Evolutionary conservation across 1,139 yeast genomes (phyloP), one percentile per base, ranked within the genome.

Genomic region (Wickerhamiella pararugosa): DNA sequence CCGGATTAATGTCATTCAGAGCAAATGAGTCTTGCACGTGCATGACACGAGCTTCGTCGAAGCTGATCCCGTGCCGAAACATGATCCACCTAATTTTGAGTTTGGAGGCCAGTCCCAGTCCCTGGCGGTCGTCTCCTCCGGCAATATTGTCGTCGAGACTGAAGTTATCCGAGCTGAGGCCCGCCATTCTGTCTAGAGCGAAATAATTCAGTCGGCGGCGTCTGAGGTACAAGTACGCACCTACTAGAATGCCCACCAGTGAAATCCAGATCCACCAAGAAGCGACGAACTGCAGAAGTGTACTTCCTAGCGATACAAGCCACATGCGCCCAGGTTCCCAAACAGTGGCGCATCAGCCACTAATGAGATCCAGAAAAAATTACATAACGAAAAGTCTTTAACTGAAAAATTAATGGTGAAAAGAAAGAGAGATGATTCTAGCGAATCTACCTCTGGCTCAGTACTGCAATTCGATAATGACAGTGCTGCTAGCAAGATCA

Each of bases 11-110:
- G 9, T 69, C 70, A 56, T 80, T 71, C 15, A 63, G 57, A 3
- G 64, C 62, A 55, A 81, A 66, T 49, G 62, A 63, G 15, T 57
- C 52, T 44, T 63, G 66, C 1, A 74, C 69, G 52, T 71, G 77
- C 42, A 65, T 55, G 8, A 71, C 59, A 44, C 94, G 64, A 1
- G 94, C 94, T 38, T 75, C 75, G 55, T 82, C 94, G 57, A 82
- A 82, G 1, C 70, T 53, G 32, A 79, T 45, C 25, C 64, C 56
- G 26, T 63, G 59, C 5, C 63, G 53, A n/a, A 60, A 52, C 92
- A 81, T 81, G 15, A 80, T 63, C 31, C 58, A 51, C 45, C 64
- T 62, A 11, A 82, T 74, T 43, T 65, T 70, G 9, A 53, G 53
- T 54, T 75, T 76, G 2, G 81, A 74, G 5, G 49, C 55, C 32